Conservation (phyloP, 2,329 filamentous ascomycete species). For the Aureobasidium lini region DNA sequence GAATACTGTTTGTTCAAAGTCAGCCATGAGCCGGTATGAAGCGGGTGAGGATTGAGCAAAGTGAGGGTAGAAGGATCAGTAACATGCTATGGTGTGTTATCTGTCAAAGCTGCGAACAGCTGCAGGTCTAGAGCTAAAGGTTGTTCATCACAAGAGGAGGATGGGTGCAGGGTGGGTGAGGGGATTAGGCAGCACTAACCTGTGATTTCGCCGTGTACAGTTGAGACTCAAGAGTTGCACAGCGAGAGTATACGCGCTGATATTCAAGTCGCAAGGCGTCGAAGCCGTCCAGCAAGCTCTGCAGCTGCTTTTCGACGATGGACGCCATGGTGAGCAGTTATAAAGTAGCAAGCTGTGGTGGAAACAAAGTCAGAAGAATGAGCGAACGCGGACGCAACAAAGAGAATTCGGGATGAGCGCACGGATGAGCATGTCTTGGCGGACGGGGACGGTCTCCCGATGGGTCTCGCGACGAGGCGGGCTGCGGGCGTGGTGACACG, state of each 20-base stretch:
- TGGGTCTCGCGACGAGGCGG: background rate
- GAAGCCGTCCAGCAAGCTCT: conserved; percentile 39
- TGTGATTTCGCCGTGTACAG: conserved; percentile 42
- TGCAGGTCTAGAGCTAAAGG: conserved; percentile 48
- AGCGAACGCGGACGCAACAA: background rate
- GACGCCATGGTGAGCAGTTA: conserved; percentile 1
- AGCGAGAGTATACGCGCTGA: conserved; percentile 36
- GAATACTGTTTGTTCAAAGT: conserved; percentile 11
- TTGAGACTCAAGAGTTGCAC: conserved; percentile 40
- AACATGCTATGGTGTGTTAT: conserved; percentile 33
- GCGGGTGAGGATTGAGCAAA: background rate
- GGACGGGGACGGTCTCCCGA: background rate
- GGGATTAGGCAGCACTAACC: conserved; percentile 29
- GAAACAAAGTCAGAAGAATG: background rate
- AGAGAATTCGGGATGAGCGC: conserved; percentile 4
- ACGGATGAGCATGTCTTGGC: background rate
- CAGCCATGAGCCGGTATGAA: background rate
- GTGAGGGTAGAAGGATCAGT: conserved; percentile 26
- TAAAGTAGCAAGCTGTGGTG: background rate
- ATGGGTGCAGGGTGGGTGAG: background rate
- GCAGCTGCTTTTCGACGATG: conserved; percentile 24
- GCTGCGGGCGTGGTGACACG: background rate
- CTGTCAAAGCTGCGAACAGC: conserved; percentile 38
- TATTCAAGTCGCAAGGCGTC: conserved; percentile 41
- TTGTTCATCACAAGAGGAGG: conserved; percentile 34